These are phyloP conservation scores for Moricandia arvensis DNA, from an alignment of 345 rosid genomes.

Conservation along the genomic window DNA sequence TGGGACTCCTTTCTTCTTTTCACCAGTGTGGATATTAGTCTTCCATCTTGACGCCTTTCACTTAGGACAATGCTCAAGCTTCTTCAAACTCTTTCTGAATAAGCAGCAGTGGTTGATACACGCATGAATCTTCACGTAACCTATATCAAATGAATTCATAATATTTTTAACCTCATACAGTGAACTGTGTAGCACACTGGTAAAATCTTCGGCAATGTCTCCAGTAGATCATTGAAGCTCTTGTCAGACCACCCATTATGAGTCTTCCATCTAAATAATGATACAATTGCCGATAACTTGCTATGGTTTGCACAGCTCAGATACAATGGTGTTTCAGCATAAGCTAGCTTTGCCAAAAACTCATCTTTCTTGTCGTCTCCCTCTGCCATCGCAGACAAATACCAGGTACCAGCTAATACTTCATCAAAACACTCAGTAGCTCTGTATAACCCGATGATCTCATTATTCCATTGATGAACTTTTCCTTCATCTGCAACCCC, in stretches of 20 bases:
- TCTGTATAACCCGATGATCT: too few species aligned
- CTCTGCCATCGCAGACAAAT: too few species aligned
- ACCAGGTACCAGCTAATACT: too few species aligned
- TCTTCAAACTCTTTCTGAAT: background rate
- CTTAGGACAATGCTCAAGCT: background rate
- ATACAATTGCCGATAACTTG: too few species aligned
- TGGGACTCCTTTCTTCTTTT: background rate
- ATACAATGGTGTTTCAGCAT: too few species aligned
- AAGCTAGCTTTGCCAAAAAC: too few species aligned
- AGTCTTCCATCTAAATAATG: too few species aligned
- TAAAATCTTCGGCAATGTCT: background rate
- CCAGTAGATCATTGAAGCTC: background rate
- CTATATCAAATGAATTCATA: background rate
- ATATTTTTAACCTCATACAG: background rate
- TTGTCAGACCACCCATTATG: background rate
- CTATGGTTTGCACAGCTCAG: too few species aligned
- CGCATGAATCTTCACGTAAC: background rate
- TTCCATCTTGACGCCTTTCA: background rate
- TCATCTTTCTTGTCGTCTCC: too few species aligned
- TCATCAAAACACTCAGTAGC: too few species aligned
- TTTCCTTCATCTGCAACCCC: too few species aligned
- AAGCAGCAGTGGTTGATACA: background rate
- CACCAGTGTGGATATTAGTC: background rate
- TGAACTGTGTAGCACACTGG: background rate
- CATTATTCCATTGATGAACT: too few species aligned